These are phyloP conservation scores for Scleroderma bovista DNA, from an alignment of 768 basidiomycete species.

Conservation along the genomic window DNA sequence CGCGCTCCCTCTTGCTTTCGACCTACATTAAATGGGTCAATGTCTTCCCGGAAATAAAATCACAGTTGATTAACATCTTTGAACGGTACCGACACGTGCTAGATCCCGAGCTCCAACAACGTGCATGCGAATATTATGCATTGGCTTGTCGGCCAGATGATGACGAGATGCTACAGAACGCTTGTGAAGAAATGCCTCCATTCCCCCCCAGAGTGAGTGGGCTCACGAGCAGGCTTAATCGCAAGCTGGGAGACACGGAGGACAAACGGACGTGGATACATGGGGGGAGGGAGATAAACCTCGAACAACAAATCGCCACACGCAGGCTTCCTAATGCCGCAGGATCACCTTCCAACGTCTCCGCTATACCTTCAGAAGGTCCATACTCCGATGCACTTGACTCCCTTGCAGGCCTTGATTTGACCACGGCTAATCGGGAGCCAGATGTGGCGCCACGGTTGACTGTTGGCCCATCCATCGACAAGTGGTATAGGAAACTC, in stretches of 20 bases:
- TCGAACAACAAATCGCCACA: constrained; percentile 63
- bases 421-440: constrained; percentile 33
- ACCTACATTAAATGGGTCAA: constrained; percentile 99
- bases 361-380: constrained; percentile 31
- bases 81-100: constrained; percentile 97
- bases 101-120: constrained; percentile 95
- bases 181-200: constrained; percentile 99
- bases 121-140: constrained; percentile 96
- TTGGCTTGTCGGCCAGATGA: constrained; percentile 81
- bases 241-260: constrained; percentile 87
- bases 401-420: constrained; percentile 80
- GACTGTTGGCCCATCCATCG: constrained; percentile 64
- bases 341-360: constrained; percentile 31
- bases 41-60: constrained; percentile 97
- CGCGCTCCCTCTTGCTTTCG: constrained; percentile 86
- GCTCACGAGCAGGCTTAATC: constrained; percentile 78
- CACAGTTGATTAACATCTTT: constrained; percentile 89
- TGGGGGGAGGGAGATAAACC: constrained; percentile 88
- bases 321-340: constrained; percentile 39
- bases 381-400: constrained; percentile 52
- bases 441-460: constrained; percentile 43
- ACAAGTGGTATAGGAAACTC: constrained; percentile 86
- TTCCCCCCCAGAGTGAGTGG: constrained; percentile 95
- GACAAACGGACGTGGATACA: constrained; percentile 95
- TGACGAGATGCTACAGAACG: constrained; percentile 87